Conservation (phyloP, 2,329 filamentous ascomycete genomes). For the Macrophomina pseudophaseolina region DNA sequence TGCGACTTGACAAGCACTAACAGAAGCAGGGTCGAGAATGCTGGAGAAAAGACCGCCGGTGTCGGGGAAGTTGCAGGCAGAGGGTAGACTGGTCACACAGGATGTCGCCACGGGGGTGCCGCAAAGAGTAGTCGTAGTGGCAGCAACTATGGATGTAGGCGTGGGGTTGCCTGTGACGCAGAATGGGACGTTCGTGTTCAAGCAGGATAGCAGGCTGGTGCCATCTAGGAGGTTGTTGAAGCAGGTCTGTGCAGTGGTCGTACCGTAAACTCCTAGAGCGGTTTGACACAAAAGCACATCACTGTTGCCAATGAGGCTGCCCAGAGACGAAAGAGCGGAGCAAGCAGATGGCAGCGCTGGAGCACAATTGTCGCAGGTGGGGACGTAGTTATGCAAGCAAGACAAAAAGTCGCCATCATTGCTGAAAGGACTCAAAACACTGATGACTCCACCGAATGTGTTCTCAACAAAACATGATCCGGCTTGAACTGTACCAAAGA, state of each 20-base stretch:
- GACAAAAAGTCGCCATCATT: background rate
- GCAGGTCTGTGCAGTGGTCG: background rate
- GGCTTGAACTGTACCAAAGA: background rate
- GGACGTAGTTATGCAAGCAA: background rate
- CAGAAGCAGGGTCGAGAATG: background rate
- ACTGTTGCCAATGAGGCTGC: background rate
- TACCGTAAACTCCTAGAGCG: background rate
- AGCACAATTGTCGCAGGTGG: background rate
- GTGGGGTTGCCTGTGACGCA: background rate
- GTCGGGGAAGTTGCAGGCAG: background rate
- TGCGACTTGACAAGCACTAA: background rate
- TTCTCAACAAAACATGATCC: background rate
- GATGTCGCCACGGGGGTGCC: background rate
- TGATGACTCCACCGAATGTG: background rate
- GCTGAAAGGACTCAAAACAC: background rate
- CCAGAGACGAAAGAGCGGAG: background rate
- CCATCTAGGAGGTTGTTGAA: background rate
- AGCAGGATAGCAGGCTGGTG: background rate
- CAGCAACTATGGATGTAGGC: background rate
- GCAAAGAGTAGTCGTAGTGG: background rate
- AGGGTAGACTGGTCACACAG: constrained; percentile 4
- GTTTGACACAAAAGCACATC: background rate
- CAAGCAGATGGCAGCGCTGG: background rate
- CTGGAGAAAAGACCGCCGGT: background rate
- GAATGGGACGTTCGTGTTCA: background rate